A percentile compares a stretch with the other conserved stretches of the same genome.
These are phyloP conservation scores for Lachancea fermentati DNA, from an alignment of 805 yeast species.

Conservation along the genomic window DNA sequence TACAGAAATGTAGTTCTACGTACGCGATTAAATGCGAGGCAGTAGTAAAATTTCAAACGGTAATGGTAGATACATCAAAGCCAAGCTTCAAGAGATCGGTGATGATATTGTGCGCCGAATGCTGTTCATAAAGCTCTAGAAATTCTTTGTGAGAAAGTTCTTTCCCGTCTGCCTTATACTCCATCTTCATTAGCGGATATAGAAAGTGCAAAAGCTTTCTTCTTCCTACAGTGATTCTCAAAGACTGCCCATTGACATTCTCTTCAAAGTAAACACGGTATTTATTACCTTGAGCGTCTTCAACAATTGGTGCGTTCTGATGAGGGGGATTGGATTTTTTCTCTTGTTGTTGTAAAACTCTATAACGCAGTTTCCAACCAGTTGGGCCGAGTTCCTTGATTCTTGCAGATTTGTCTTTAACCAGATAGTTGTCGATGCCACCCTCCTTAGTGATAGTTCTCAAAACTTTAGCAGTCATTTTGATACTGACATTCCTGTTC, in stretches of 20 bases:
- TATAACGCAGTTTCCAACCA: slow-evolving; percentile 87
- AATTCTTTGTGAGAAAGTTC: slow-evolving; percentile 44
- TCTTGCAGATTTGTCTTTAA: slow-evolving; percentile 84
- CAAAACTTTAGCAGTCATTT: slow-evolving; percentile 73
- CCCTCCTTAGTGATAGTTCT: slow-evolving; percentile 90
- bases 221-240: slow-evolving; percentile 56
- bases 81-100: slow-evolving; percentile 23
- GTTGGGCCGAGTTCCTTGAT: slow-evolving; percentile 85
- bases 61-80: slow-evolving; percentile 32
- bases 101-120: slow-evolving; percentile 17
- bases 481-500: slow-evolving; percentile 48
- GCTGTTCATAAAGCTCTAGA: slow-evolving; percentile 37
- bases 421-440: slow-evolving; percentile 83
- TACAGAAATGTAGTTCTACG: too few species aligned
- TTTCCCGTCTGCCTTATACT: slow-evolving; percentile 39
- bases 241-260: slow-evolving; percentile 36
- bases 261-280: slow-evolving; percentile 47
- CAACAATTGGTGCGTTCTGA: slow-evolving; percentile 32
- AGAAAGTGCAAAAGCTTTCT: slow-evolving; percentile 52
- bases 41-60: slow-evolving; percentile 15
- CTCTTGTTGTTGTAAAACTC: slow-evolving; percentile 47
- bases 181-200: slow-evolving; percentile 45
- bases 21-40: too few species aligned
- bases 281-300: slow-evolving; percentile 28
- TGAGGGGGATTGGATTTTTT: slow-evolving; percentile 37